These are phyloP conservation scores for Musa troglodytarum DNA, from an alignment of 176 grass and related monocot genomes.

Conservation along the genomic window DNA sequence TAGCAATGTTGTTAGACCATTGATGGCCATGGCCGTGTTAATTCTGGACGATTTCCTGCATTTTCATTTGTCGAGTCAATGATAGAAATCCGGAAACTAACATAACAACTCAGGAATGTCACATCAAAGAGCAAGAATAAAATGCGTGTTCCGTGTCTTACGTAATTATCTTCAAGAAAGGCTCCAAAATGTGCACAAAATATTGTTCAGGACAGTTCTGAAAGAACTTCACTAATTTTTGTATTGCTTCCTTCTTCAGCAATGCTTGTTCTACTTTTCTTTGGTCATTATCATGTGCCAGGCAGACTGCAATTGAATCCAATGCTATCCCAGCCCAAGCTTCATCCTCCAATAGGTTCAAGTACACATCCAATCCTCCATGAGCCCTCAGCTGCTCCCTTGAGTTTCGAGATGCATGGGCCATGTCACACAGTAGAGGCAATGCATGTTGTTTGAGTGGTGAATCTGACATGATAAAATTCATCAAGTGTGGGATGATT, in stretches of 20 bases:
- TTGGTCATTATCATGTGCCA: constrained; percentile 90
- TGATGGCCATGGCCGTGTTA: constrained; percentile 91
- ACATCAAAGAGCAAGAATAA: not conserved
- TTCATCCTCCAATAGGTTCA: constrained; percentile 85
- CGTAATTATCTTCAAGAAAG: constrained; percentile 99
- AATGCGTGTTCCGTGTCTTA: constrained; percentile 31
- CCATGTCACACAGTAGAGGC: constrained; percentile 97
- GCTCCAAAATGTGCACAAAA: constrained; percentile 76
- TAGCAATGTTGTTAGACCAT: constrained; percentile 86
- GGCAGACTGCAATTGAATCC: constrained; percentile 92
- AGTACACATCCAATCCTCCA: constrained; percentile 83
- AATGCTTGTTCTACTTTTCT: constrained; percentile 88
- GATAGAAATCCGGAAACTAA: not conserved
- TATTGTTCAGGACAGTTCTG: constrained; percentile 89
- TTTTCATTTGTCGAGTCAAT: constrained; percentile 12
- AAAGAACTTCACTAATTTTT: constrained; percentile 87
- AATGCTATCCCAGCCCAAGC: constrained; percentile 81
- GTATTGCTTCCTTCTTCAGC: constrained; percentile 81
- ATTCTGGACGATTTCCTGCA: constrained; percentile 87
- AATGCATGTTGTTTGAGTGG: constrained; percentile 86
- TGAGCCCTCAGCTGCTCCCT: constrained; percentile 94
- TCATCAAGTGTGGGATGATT: constrained; percentile 98
- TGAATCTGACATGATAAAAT: constrained; percentile 94
- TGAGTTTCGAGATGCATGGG: constrained; percentile 93
- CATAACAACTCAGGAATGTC: not conserved